Percentiles rank a stretch among this genome's conserved stretches.
Evolutionary conservation across 495 filamentous ascomycete species (phyloP).

Genomic region (Aspergillus sparsus): DNA sequence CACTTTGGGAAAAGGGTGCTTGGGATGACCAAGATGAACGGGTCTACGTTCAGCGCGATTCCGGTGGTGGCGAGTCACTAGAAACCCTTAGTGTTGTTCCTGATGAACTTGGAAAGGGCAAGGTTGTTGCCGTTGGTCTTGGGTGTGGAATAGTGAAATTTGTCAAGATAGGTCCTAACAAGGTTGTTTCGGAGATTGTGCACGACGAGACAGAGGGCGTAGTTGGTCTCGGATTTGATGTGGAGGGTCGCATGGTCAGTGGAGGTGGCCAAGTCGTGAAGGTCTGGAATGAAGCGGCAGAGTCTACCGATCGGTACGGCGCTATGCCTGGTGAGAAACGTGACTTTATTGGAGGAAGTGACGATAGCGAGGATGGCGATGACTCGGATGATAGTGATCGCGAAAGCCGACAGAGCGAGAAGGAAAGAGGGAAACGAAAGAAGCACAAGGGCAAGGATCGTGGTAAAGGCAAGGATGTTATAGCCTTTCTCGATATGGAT

Average conservation of each 20-base stretch:
- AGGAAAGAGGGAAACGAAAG: constrained; percentile 60
- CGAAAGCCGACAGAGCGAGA: constrained; percentile 35
- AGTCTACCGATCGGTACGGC: constrained; percentile 40
- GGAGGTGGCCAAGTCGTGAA: constrained; percentile 82
- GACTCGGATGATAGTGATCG: constrained; percentile 46
- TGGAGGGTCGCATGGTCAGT: constrained; percentile 79
- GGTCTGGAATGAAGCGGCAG: constrained; percentile 70
- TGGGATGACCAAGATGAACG: constrained; percentile 96
- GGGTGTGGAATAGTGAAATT: constrained; percentile 67
- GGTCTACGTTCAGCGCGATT: constrained; percentile 63
- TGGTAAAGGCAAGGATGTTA: constrained; percentile 55
- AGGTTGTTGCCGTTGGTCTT: constrained; percentile 71
- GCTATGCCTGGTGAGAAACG: constrained; percentile 38
- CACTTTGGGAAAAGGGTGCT: constrained; percentile 87
- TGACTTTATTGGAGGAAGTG: constrained; percentile 42
- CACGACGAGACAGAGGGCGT: constrained; percentile 88
- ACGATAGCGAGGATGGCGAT: constrained; percentile 42
- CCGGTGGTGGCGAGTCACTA: constrained; percentile 64
- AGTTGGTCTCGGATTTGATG: constrained; percentile 76
- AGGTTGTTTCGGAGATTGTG: constrained; percentile 58
- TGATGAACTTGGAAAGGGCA: constrained; percentile 62
- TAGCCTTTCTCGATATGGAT: constrained; percentile 67
- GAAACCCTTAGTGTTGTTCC: constrained; percentile 70
- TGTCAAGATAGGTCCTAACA: constrained; percentile 58
- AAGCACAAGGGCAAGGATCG: constrained; percentile 56